Evolutionary conservation across 306 rosid species (phyloP), one percentile per base, ranked within the genome.

Genomic region (Elaeagnus macrophylla): DNA sequence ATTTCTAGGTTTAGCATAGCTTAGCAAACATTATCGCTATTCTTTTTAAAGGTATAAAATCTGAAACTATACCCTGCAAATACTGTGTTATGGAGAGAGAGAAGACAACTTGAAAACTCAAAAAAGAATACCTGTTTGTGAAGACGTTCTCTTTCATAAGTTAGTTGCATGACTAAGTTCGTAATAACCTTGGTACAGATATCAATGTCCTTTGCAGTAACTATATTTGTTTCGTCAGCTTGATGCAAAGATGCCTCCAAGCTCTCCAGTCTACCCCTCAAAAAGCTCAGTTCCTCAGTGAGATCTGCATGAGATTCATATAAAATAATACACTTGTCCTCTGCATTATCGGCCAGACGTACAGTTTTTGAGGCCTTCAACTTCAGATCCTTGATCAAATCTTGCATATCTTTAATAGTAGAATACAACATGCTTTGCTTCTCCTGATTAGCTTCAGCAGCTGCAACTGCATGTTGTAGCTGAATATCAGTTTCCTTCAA

Each of bases 81-180:
- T 13, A n/a, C 8, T 14, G 8, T 15, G 15, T 45, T 15, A 7
- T 44, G 12, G 48, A 16, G 48, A n/a, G n/a, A n/a, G n/a, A 12
- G 13, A 12, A 9, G 5, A 10, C 11, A 7, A 3, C 10, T 10
- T 42, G 7, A 5, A 5, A 16, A 12, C 1, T 14, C 49, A 45
- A 45, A 13, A 12, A 16, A 45, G 17, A 45, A 42, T 7, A 93
- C 99, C 99, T 82, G 81, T 70, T 87, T 80, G 62, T 73, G 80
- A 61, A 93, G 95, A 32, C 89, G 96, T 54, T 84, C 95, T 77
- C 99, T 85, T 77, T 93, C 99, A 61, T 80, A 68, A 67, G 96
- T 85, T 61, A 93, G 71, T 64, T 82, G 89, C 69, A 78, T 64
- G 40, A 79, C 69, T 79, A 87, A 71, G 67, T 71, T 71, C 56